These are phyloP conservation scores for Ochromonas danica DNA, from an alignment of 108 stramenopile species.

Conservation along the genomic window DNA sequence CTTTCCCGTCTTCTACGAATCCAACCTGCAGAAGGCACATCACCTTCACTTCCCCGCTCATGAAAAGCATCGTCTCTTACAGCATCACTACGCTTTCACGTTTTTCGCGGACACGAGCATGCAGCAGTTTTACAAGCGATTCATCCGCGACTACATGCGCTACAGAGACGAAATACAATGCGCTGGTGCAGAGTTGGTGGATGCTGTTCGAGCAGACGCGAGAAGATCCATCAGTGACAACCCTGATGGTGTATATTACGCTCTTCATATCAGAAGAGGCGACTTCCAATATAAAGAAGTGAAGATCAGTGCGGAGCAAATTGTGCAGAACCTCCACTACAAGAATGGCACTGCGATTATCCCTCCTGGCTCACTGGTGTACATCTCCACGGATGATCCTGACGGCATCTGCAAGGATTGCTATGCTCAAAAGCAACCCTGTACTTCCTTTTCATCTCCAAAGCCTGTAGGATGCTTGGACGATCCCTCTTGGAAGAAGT, in stretches of 20 bases:
- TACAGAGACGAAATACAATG: conserved; percentile 76
- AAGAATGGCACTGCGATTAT: conserved; percentile 18
- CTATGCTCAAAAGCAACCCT: background rate
- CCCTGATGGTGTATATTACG: conserved; percentile 64
- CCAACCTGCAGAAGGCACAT: conserved; percentile 59
- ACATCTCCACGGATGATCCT: conserved; percentile 38
- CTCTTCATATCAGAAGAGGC: conserved; percentile 78
- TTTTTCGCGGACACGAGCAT: conserved; percentile 68
- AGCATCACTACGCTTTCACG: conserved; percentile 74
- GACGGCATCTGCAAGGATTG: conserved; percentile 35
- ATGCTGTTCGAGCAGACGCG: conserved; percentile 62
- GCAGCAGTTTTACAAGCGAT: conserved; percentile 70
- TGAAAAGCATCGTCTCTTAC: conserved; percentile 66
- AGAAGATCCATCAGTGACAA: conserved; percentile 50
- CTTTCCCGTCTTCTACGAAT: conserved; percentile 63
- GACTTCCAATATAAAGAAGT: conserved; percentile 68
- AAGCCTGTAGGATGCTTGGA: conserved; percentile 33
- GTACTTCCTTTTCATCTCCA: background rate
- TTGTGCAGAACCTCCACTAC: conserved; percentile 32
- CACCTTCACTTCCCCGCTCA: conserved; percentile 69
- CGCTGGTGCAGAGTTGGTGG: conserved; percentile 74
- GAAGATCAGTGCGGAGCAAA: conserved; percentile 23
- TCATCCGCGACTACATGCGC: conserved; percentile 75
- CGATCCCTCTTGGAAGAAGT: conserved; percentile 28
- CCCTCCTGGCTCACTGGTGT: conserved; percentile 33